Evolutionary conservation across 768 basidiomycete species (phyloP).

Genomic region (Boletus huronensis): DNA sequence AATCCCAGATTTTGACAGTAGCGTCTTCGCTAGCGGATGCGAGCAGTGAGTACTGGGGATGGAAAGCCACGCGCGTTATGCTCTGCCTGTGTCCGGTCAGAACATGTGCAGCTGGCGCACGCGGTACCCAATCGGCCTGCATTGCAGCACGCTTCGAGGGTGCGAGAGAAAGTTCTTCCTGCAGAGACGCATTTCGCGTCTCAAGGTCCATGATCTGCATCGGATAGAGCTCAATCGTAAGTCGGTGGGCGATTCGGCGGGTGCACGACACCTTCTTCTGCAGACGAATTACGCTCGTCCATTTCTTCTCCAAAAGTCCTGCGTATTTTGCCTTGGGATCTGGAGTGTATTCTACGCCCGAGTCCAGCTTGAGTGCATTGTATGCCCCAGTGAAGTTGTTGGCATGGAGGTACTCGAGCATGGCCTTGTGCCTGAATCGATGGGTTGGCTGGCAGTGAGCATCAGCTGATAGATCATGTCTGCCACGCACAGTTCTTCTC

Average conservation of each 20-base stretch:
- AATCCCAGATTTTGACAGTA: constrained; percentile 93
- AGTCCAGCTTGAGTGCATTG: constrained; percentile 53
- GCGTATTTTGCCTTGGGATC: constrained; percentile 86
- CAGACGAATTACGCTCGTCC: constrained; percentile 92
- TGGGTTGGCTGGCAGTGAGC: constrained; percentile 7
- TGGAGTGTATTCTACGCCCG: constrained; percentile 61
- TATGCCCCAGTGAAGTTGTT: constrained; percentile 63
- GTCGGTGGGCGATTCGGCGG: constrained; percentile 4
- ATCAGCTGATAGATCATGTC: constrained; percentile 1
- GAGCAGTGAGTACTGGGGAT: constrained; percentile 78
- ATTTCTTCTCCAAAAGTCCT: constrained; percentile 94
- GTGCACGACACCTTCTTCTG: constrained; percentile 77
- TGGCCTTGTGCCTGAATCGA: constrained; percentile 65
- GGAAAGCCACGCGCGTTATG: constrained; percentile 79
- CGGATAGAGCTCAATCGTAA: constrained; percentile 8
- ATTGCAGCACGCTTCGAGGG: constrained; percentile 52
- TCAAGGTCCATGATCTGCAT: constrained; percentile 92
- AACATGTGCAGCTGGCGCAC: constrained; percentile 77
- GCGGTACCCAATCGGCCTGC: constrained; percentile 84
- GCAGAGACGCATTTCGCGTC: constrained; percentile 71
- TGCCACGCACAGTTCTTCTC: constrained; percentile 44
- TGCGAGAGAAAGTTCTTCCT: constrained; percentile 61
- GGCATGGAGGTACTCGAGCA: constrained; percentile 72
- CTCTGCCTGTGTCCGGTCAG: constrained; percentile 73
- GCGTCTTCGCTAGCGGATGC: constrained; percentile 88